A percentile compares a stretch with the other conserved stretches of the same genome.
Evolutionary conservation across 1,284 basidiomycete species (phyloP).

Genomic region (Tilletia walkeri): DNA sequence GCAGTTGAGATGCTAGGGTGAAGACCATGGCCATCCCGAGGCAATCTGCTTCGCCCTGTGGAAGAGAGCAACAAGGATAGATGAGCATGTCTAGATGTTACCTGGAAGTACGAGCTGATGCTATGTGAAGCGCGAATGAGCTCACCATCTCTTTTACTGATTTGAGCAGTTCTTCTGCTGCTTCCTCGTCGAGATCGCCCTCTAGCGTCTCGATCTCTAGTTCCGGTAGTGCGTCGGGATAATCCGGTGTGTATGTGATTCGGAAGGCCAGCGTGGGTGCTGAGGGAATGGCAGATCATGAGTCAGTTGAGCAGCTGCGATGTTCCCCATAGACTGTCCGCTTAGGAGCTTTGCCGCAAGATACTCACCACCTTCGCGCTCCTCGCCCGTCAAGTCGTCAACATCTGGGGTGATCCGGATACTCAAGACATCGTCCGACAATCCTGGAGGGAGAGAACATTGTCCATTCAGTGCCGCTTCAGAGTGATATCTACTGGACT

Average conservation of each 20-base stretch:
- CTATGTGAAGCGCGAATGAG: too few relatives aligned
- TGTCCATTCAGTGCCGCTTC: neutral
- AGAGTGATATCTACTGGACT: conserved; percentile 35
- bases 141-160: conserved; percentile 69
- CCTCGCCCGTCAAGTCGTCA: conserved; percentile 64
- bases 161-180: conserved; percentile 66
- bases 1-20: conserved; percentile 80
- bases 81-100: neutral
- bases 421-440: conserved; percentile 75
- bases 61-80: conserved; percentile 57
- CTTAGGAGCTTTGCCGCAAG: too few relatives aligned
- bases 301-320: neutral
- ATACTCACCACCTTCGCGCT: conserved; percentile 60
- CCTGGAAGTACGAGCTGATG: neutral
- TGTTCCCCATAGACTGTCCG: too few relatives aligned
- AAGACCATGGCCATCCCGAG: conserved; percentile 98
- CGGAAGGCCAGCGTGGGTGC: conserved; percentile 59
- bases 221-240: conserved; percentile 75
- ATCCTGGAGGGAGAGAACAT: conserved; percentile 64
- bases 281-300: neutral
- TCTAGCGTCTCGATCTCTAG: conserved; percentile 69
- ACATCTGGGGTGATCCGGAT: conserved; percentile 88
- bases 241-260: conserved; percentile 69
- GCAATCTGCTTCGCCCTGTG: conserved; percentile 66
- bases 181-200: conserved; percentile 61